phyloP scores from a whole-genome alignment of 2,329 filamentous ascomycete genomes.

The Sclerotiophoma versabilis region DNA sequence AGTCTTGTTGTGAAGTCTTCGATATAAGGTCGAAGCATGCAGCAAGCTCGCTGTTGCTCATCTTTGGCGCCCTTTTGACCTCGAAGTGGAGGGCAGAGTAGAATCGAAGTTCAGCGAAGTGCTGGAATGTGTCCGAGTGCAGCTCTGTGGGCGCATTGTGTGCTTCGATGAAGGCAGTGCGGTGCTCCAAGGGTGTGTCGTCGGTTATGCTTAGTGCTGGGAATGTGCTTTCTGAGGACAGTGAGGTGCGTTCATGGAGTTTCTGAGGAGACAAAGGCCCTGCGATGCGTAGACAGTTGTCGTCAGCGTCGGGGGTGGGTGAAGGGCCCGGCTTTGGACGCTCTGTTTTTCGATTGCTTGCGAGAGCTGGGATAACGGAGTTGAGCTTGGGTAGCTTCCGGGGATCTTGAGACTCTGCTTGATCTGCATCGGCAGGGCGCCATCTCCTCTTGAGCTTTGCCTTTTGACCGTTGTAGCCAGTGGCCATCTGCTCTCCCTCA shows the following conservation, averaged over 20 bases:
- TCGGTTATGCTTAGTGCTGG: neutral
- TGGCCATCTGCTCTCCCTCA: neutral
- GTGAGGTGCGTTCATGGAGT: neutral
- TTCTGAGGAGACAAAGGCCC: neutral
- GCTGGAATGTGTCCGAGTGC: conserved; percentile 4
- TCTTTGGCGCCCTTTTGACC: conserved; percentile 32
- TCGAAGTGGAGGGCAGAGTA: conserved; percentile 18
- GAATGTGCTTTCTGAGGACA: neutral
- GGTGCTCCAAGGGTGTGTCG: conserved; percentile 2
- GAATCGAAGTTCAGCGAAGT: neutral
- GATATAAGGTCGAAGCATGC: conserved; percentile 65
- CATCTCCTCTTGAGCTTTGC: conserved; percentile 9
- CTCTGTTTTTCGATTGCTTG: neutral
- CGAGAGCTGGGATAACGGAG: conserved; percentile 1
- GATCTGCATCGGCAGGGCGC: neutral
- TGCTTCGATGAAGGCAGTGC: conserved; percentile 3
- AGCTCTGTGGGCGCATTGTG: conserved; percentile 3
- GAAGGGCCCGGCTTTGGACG: neutral
- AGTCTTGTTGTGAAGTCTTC: conserved; percentile 69
- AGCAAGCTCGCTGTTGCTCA: conserved; percentile 53
- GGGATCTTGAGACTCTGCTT: neutral
- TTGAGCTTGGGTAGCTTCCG: conserved; percentile 11
- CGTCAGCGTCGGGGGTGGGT: neutral
- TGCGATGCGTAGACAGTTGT: neutral
- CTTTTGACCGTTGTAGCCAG: neutral